Conservation (phyloP, 2,329 filamentous ascomycete genomes). For the Ophiostoma sp. region DNA sequence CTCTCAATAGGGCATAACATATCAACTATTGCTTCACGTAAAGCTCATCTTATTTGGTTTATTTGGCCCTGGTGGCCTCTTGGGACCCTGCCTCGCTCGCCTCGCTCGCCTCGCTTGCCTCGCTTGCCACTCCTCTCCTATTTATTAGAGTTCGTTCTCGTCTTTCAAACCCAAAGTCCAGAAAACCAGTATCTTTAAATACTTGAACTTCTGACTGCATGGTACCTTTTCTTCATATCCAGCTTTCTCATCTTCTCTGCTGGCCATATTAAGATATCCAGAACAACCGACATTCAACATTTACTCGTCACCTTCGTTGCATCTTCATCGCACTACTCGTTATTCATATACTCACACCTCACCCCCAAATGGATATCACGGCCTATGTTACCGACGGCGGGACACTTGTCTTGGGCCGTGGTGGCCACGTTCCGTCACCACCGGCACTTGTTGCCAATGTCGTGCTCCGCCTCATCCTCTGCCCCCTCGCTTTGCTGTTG, state of each 20-base stretch:
- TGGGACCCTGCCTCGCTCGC: background rate
- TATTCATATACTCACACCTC: background rate
- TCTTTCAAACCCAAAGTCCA: background rate
- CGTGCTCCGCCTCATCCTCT: slow-evolving; percentile 44
- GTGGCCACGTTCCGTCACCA: slow-evolving; percentile 17
- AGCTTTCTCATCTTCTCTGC: background rate
- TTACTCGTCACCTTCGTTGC: background rate
- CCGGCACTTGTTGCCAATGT: slow-evolving; percentile 40
- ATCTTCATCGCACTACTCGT: background rate
- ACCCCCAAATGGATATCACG: background rate
- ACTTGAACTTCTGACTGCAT: background rate
- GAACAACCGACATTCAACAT: background rate
- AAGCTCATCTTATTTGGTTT: background rate
- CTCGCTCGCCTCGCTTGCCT: background rate
- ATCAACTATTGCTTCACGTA: background rate
- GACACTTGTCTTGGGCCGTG: slow-evolving; percentile 21
- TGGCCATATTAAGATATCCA: background rate
- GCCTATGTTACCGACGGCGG: slow-evolving; percentile 17
- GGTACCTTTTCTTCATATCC: background rate
- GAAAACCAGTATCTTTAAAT: background rate
- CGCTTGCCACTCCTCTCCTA: background rate
- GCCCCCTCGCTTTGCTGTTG: slow-evolving; percentile 40
- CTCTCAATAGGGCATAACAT: background rate
- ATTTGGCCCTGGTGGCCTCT: background rate
- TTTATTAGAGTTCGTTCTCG: background rate